Evolutionary conservation across 352 stramenopile genomes (phyloP).

Genomic region (Phytophthora colocasiae): DNA sequence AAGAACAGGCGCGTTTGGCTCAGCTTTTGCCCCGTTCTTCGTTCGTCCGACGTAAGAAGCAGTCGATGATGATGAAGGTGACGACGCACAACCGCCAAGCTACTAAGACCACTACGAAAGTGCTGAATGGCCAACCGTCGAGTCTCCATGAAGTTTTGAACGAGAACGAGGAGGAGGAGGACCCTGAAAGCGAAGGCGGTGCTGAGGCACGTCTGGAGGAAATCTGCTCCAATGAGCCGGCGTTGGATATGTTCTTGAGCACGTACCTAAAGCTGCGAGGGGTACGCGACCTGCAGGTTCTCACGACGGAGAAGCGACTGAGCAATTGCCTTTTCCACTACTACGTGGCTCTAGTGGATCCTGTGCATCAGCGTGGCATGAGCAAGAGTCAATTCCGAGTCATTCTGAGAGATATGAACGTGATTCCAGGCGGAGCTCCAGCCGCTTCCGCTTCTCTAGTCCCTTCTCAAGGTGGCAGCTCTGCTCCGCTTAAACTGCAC

Average conservation of each 20-base stretch:
- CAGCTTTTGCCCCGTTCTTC: constrained; percentile 69
- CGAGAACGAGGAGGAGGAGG: constrained; percentile 24
- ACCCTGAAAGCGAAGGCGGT: constrained; percentile 27
- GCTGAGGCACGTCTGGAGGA: constrained; percentile 48
- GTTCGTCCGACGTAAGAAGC: constrained; percentile 73
- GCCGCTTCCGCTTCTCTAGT: constrained; percentile 19
- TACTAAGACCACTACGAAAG: constrained; percentile 10
- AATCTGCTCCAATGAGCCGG: constrained; percentile 61
- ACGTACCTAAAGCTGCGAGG: constrained; percentile 58
- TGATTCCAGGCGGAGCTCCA: constrained; percentile 40
- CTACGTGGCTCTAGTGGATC: constrained; percentile 65
- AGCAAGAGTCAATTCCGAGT: constrained; percentile 76
- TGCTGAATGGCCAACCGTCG: constrained; percentile 4
- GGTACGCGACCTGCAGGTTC: constrained; percentile 54
- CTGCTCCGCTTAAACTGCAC: constrained; percentile 60
- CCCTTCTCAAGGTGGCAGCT: constrained; percentile 14
- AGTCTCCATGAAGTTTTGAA: constrained; percentile 25
- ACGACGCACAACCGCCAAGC: constrained; percentile 36
- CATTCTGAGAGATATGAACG: constrained; percentile 56
- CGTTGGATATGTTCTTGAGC: constrained; percentile 64
- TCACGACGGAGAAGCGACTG: constrained; percentile 67
- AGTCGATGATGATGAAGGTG: constrained; percentile 73
- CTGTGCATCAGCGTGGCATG: constrained; percentile 48
- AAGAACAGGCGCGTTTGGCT: constrained; percentile 63
- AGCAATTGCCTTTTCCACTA: constrained; percentile 76